Percentiles rank a stretch among this genome's conserved stretches.
Conservation (phyloP, 2,329 filamentous ascomycete genomes). For the Xylaria sp. region DNA sequence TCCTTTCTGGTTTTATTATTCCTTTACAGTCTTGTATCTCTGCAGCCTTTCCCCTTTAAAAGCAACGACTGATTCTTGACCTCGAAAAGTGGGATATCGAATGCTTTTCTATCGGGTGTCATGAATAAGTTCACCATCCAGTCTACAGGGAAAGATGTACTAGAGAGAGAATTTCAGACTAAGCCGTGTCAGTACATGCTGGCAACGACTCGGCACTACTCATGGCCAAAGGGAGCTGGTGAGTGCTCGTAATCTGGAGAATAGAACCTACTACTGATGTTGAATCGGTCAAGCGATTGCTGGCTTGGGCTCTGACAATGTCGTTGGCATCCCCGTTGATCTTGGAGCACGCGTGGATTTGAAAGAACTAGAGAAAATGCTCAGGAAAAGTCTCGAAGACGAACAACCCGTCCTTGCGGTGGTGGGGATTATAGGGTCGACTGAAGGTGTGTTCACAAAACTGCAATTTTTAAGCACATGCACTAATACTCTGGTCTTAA, state of each 20-base stretch:
- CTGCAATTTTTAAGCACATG: not conserved
- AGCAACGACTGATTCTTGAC: not conserved
- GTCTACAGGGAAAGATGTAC: constrained; percentile 53
- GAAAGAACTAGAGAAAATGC: constrained; percentile 47
- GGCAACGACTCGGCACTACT: constrained; percentile 59
- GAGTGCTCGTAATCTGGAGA: constrained; percentile 21
- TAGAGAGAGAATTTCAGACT: constrained; percentile 52
- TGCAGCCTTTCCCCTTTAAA: not conserved
- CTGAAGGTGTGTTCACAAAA: constrained; percentile 51
- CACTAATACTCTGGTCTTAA: constrained; percentile 4
- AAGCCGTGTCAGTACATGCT: constrained; percentile 54
- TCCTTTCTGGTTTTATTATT: not conserved
- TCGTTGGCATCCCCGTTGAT: constrained; percentile 56
- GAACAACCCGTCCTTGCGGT: constrained; percentile 56
- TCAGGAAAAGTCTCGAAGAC: constrained; percentile 49
- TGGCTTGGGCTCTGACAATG: constrained; percentile 58
- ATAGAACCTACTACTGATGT: not conserved
- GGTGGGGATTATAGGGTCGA: constrained; percentile 60
- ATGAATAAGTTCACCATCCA: constrained; percentile 54
- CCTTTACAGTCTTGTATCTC: not conserved
- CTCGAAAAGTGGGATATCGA: constrained; percentile 51
- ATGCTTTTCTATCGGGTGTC: constrained; percentile 50
- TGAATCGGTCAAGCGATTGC: constrained; percentile 51
- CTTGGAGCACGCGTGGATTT: constrained; percentile 54
- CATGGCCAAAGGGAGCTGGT: constrained; percentile 62